A percentile compares a stretch with the other conserved stretches of the same genome.
These are phyloP conservation scores for Wallacemonas sp. DNA, from an alignment of 208 protist species.

Conservation along the genomic window DNA sequence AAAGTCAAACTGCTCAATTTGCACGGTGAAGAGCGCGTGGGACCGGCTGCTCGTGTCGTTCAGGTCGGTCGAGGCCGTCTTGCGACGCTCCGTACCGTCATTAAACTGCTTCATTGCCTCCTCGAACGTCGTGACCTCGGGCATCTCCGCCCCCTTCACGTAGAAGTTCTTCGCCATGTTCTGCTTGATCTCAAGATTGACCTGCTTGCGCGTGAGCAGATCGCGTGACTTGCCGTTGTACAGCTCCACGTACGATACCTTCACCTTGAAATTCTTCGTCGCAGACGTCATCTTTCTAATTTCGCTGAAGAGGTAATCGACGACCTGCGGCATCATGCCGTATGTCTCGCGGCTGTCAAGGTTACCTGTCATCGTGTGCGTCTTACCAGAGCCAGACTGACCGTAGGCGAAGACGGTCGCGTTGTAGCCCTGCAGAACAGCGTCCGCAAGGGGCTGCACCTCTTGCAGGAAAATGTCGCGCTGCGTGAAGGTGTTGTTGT, in stretches of 20 bases:
- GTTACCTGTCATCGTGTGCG: slow-evolving; percentile 91
- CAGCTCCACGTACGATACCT: slow-evolving; percentile 88
- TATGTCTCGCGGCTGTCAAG: slow-evolving; percentile 70
- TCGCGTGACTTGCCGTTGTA: slow-evolving; percentile 92
- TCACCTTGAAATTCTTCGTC: slow-evolving; percentile 88
- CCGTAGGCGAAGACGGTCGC: slow-evolving; percentile 93
- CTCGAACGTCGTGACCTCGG: slow-evolving; percentile 82
- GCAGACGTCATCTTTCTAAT: slow-evolving; percentile 81
- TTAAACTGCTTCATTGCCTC: slow-evolving; percentile 89
- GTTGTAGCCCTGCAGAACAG: slow-evolving; percentile 91
- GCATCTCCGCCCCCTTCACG: slow-evolving; percentile 89
- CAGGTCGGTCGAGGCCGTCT: slow-evolving; percentile 90
- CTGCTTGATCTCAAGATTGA: slow-evolving; percentile 90
- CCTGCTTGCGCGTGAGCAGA: slow-evolving; percentile 75
- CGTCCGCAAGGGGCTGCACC: slow-evolving; percentile 84
- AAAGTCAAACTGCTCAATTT: slow-evolving; percentile 87
- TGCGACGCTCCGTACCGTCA: slow-evolving; percentile 80
- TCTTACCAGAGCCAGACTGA: slow-evolving; percentile 93
- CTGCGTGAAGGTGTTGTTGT: slow-evolving; percentile 93
- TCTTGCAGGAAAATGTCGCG: slow-evolving; percentile 90
- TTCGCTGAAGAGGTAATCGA: slow-evolving; percentile 86
- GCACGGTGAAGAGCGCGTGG: slow-evolving; percentile 91
- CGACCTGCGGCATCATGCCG: slow-evolving; percentile 92
- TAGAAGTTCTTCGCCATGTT: slow-evolving; percentile 93
- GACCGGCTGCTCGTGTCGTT: slow-evolving; percentile 91